Conservation (phyloP, 2,329 filamentous ascomycete species). For the Huntiella bhutanensis region DNA sequence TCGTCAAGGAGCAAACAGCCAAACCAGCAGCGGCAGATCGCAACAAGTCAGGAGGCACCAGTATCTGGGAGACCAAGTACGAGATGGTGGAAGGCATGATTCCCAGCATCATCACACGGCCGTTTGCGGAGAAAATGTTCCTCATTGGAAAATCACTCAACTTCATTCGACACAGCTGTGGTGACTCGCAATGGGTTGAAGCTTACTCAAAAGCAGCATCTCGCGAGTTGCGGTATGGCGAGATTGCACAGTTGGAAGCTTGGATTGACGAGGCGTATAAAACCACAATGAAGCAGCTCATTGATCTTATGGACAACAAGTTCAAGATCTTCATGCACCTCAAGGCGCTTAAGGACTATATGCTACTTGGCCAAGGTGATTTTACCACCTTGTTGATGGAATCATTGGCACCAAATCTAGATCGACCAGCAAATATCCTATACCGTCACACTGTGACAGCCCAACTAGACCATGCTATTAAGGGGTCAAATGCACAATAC, state of each 20-base stretch:
- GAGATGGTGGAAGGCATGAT: constrained; percentile 39
- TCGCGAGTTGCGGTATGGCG: constrained; percentile 79
- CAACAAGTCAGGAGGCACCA: constrained; percentile 41
- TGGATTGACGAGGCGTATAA: constrained; percentile 97
- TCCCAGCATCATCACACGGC: constrained; percentile 77
- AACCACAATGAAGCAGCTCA: constrained; percentile 88
- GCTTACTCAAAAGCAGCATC: constrained; percentile 84
- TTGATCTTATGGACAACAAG: constrained; percentile 83
- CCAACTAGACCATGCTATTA: constrained; percentile 93
- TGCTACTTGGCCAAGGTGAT: constrained; percentile 85
- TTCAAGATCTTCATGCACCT: constrained; percentile 91
- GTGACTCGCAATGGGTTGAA: constrained; percentile 87
- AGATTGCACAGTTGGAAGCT: constrained; percentile 74
- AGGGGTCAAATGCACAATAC: constrained; percentile 91
- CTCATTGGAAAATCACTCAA: constrained; percentile 95
- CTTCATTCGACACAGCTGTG: constrained; percentile 91
- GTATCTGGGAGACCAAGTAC: constrained; percentile 68
- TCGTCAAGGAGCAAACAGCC: constrained; percentile 52
- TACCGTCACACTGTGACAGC: constrained; percentile 93
- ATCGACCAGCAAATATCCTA: constrained; percentile 87
- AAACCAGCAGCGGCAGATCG: constrained; percentile 29
- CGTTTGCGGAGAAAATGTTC: constrained; percentile 93
- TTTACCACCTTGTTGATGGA: constrained; percentile 97
- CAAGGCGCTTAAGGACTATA: constrained; percentile 79
- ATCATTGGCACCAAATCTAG: constrained; percentile 76